Evolutionary conservation across 2,329 filamentous ascomycete species (phyloP).

Genomic region (Sclerotinia minor): DNA sequence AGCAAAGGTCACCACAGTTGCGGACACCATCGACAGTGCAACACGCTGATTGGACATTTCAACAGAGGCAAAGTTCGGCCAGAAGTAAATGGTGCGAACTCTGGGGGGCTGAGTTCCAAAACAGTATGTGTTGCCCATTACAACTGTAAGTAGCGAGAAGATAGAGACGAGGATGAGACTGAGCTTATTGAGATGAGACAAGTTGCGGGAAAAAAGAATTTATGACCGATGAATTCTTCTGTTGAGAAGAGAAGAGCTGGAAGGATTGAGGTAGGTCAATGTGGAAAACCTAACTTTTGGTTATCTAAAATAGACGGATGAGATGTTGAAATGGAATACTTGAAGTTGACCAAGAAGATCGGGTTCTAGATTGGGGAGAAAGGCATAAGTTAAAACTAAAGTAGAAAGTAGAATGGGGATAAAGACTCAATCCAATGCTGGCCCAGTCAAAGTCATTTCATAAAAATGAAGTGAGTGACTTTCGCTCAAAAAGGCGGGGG

Average conservation of each 20-base stretch:
- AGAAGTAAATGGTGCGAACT: neutral
- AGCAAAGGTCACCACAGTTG: neutral
- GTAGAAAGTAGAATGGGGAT: fast-evolving
- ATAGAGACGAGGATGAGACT: neutral
- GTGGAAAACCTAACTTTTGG: neutral
- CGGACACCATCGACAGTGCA: neutral
- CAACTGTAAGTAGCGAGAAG: neutral
- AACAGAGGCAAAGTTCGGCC: neutral
- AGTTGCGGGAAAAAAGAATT: neutral
- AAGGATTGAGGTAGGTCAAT: neutral
- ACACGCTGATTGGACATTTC: neutral
- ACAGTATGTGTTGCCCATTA: neutral
- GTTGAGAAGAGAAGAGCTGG: neutral
- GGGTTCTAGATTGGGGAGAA: neutral
- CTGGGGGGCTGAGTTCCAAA: neutral
- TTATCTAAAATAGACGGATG: neutral
- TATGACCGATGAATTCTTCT: neutral
- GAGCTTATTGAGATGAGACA: neutral
- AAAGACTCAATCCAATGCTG: neutral
- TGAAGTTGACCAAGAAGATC: neutral
- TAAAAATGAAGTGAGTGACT: too few relatives aligned
- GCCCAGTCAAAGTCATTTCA: neutral
- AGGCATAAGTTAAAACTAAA: neutral
- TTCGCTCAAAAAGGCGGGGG: neutral
- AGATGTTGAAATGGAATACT: neutral